These are phyloP conservation scores for Leccinum uliginosum DNA, from an alignment of 768 basidiomycete genomes.

Conservation along the genomic window DNA sequence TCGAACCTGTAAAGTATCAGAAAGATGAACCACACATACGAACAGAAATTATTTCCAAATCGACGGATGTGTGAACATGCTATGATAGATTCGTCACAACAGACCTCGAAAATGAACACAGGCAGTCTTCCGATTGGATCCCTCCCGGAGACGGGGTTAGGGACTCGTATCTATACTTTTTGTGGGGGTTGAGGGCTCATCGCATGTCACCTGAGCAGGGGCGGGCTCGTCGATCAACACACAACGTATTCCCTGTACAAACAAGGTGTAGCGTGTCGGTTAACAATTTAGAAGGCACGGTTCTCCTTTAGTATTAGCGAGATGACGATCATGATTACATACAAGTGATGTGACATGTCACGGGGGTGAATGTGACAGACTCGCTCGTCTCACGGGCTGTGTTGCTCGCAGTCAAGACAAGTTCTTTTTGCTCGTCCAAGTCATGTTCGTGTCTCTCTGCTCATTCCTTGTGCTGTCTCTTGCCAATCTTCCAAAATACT, in stretches of 20 bases:
- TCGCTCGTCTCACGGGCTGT: background rate
- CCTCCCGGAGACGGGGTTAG: too few species aligned
- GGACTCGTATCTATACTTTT: too few species aligned
- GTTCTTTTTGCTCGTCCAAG: background rate
- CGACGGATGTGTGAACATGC: background rate
- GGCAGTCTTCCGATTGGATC: slow-evolving; percentile 1
- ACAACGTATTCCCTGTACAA: too few species aligned
- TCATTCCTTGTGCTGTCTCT: slow-evolving; percentile 5
- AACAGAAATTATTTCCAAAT: slow-evolving; percentile 3
- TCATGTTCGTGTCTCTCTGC: slow-evolving; percentile 26
- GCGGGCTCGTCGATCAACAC: too few species aligned
- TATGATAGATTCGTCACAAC: background rate
- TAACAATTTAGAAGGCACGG: too few species aligned
- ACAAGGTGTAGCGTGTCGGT: too few species aligned
- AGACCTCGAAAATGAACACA: background rate
- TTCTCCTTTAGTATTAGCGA: too few species aligned
- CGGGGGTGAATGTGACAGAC: background rate
- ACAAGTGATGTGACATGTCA: background rate
- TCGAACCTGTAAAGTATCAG: background rate
- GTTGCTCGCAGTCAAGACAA: too few species aligned
- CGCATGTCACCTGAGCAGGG: too few species aligned
- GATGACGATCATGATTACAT: too few species aligned
- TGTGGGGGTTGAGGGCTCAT: too few species aligned
- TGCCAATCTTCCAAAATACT: slow-evolving; percentile 12
- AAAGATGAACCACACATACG: slow-evolving; percentile 1